Conservation (phyloP, 306 rosid genomes). For the Hippophae gyantsensis region DNA sequence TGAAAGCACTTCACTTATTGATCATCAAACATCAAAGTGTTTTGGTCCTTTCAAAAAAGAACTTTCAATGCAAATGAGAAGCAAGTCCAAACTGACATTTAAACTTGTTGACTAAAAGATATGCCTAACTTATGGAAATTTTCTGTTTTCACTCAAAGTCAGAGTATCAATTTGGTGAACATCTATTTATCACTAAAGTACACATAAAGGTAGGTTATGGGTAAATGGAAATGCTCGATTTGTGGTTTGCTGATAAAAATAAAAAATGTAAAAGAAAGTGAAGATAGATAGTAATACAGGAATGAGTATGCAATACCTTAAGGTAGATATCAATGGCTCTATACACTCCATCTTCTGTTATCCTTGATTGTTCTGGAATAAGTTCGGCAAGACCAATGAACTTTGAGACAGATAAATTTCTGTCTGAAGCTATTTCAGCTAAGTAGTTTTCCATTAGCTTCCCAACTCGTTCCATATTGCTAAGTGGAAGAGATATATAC, state of each 20-base stretch:
- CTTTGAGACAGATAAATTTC: conserved; percentile 54
- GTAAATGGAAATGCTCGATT: not conserved
- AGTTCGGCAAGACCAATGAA: conserved; percentile 65
- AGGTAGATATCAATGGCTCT: conserved; percentile 86
- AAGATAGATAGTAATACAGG: not conserved
- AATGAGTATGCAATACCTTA: conserved; percentile 48
- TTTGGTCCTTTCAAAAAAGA: too few relatives aligned
- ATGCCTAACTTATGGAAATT: too few relatives aligned
- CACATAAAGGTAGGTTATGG: too few relatives aligned
- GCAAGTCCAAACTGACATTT: too few relatives aligned
- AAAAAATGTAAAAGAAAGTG: not conserved
- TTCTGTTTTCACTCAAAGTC: too few relatives aligned
- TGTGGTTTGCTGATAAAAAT: too few relatives aligned
- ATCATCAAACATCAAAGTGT: too few relatives aligned
- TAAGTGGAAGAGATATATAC: conserved; percentile 42
- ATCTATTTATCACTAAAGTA: too few relatives aligned
- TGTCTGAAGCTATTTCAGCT: conserved; percentile 74
- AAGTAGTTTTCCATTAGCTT: conserved; percentile 79
- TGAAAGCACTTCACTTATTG: too few relatives aligned
- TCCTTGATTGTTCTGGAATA: conserved; percentile 78
- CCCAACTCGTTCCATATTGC: conserved; percentile 54
- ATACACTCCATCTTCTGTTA: conserved; percentile 81
- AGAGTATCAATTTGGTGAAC: too few relatives aligned
- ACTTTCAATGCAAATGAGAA: too few relatives aligned
- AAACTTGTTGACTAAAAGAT: too few relatives aligned